Percentiles rank a stretch among this genome's conserved stretches.
Conservation (phyloP, 78 protist species). For the slime mould (Dictyostelium discoideum) region dicty_2.7 NC_007090.3:3928001-3928500, state of each 20-base stretch:
- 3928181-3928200: neutral
- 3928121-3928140: slow-evolving; percentile 44
- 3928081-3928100: slow-evolving; percentile 65
- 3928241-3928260: neutral
- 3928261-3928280: neutral
- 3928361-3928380: neutral
- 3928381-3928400: neutral
- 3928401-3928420: neutral
- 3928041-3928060: neutral
- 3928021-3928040: slow-evolving; percentile 28
- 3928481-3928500: neutral
- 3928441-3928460: neutral
- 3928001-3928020: slow-evolving; percentile 35
- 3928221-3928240: neutral
- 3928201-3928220: neutral
- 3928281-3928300: neutral
- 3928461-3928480: neutral
- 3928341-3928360: neutral
- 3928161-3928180: neutral
- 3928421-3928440: neutral
- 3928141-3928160: neutral
- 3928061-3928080: neutral
- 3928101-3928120: slow-evolving; percentile 70
- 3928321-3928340: neutral
- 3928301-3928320: neutral